phyloP scores from a whole-genome alignment of 805 yeast genomes.

The Danielozyma ontarioensis region DNA sequence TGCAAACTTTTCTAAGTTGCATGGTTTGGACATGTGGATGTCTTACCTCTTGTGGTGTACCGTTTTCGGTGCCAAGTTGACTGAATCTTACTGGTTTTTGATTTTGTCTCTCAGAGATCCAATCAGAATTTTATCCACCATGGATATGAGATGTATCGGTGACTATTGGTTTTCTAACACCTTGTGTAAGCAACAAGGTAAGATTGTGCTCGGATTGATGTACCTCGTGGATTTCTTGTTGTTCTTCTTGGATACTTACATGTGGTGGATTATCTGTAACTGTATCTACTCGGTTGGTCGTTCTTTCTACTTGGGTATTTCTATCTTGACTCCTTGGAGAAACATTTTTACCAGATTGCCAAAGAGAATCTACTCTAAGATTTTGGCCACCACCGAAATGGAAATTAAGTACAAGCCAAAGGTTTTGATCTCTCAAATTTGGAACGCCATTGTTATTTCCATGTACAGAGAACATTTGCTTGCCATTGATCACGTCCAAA shows the following conservation, averaged over 20 bases:
- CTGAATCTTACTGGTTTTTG: conserved; percentile 91
- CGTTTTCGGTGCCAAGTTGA: conserved; percentile 83
- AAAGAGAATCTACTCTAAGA: conserved; percentile 97
- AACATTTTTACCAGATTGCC: conserved; percentile 96
- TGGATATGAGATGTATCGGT: conserved; percentile 92
- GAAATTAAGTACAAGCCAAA: conserved; percentile 98
- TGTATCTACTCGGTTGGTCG: conserved; percentile 95
- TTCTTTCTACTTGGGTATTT: conserved; percentile 97
- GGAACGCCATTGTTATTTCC: conserved; percentile 98
- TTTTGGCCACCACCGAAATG: conserved; percentile 97
- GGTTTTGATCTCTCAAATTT: conserved; percentile 95
- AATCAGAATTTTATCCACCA: conserved; percentile 78
- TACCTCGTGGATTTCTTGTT: conserved; percentile 84
- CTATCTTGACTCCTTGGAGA: conserved; percentile 99
- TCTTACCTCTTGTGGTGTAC: conserved; percentile 87
- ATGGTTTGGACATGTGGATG: conserved; percentile 93
- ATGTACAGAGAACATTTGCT: conserved; percentile 99
- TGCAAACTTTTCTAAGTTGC: conserved; percentile 76
- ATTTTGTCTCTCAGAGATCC: conserved; percentile 90
- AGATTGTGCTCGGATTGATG: conserved; percentile 89
- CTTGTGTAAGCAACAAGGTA: conserved; percentile 82
- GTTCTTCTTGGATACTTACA: conserved; percentile 97
- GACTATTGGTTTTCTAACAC: conserved; percentile 79
- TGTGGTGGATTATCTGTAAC: conserved; percentile 97
- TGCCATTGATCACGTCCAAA: conserved; percentile 98